Conservation (phyloP, 83 land plant species). For the Picea engelmannii region DNA sequence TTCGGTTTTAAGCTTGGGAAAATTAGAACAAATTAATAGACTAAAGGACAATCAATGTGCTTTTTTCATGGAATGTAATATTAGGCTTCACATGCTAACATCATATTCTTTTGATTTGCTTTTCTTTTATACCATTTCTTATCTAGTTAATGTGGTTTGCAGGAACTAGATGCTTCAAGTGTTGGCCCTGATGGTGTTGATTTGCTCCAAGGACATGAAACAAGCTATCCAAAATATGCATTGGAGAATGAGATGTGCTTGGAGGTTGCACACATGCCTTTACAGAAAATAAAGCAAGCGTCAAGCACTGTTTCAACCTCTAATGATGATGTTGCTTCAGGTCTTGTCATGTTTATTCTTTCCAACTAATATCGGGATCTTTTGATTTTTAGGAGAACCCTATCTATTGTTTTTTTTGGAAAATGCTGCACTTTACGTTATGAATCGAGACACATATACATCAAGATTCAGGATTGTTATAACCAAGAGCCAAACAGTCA, state of each 20-base stretch:
- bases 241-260: constrained; percentile 7
- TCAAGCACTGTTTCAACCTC: constrained; percentile 4
- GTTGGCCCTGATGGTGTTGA: constrained; percentile 3
- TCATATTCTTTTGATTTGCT: not conserved
- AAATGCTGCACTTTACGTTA: no score
- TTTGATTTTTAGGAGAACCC: not conserved
- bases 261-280: constrained; percentile 3
- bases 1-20: not conserved
- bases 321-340: constrained; percentile 14
- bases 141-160: constrained; percentile 5
- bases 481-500: no score
- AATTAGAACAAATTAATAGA: not conserved
- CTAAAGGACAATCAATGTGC: not conserved
- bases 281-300: constrained; percentile 6
- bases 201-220: not conserved
- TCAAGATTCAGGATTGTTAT: no score
- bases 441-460: no score
- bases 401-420: no score
- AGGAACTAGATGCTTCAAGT: constrained; percentile 15
- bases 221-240: constrained; percentile 3
- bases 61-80: not conserved
- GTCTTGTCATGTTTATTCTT: not conserved
- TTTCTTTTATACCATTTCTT: not conserved
- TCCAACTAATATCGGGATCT: not conserved
- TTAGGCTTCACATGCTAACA: not conserved